Conservation (phyloP, 2,329 filamentous ascomycete species). For the Trichoderma sp. region DNA sequence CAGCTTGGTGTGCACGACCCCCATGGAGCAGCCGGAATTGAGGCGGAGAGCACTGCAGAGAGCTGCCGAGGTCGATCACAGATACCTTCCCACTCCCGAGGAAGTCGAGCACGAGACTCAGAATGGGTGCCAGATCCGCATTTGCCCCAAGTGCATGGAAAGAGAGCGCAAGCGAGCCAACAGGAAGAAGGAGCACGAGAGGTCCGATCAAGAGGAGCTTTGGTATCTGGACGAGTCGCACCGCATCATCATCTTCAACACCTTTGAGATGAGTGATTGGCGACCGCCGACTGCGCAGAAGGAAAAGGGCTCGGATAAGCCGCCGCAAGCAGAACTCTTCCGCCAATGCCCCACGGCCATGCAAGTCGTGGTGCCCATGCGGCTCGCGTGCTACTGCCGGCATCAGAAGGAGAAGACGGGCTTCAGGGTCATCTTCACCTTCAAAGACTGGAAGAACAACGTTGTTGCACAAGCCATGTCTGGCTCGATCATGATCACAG, state of each 20-base stretch:
- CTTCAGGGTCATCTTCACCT: slow-evolving; percentile 90
- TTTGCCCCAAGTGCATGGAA: slow-evolving; percentile 88
- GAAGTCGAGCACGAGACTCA: slow-evolving; percentile 72
- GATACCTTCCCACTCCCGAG: slow-evolving; percentile 44
- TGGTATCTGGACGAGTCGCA: slow-evolving; percentile 81
- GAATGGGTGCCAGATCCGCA: slow-evolving; percentile 91
- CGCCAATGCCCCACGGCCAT: slow-evolving; percentile 63
- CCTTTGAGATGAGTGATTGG: slow-evolving; percentile 84
- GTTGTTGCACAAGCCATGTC: slow-evolving; percentile 84
- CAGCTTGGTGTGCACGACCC: slow-evolving; percentile 87
- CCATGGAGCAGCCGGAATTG: slow-evolving; percentile 74
- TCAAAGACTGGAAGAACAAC: slow-evolving; percentile 77
- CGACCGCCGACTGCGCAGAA: slow-evolving; percentile 57
- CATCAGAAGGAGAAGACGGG: slow-evolving; percentile 93
- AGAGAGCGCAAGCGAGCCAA: slow-evolving; percentile 89
- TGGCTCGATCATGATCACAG: slow-evolving; percentile 91
- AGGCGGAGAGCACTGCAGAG: slow-evolving; percentile 67
- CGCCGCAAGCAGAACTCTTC: slow-evolving; percentile 46
- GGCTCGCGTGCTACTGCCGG: slow-evolving; percentile 94
- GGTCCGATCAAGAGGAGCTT: slow-evolving; percentile 85
- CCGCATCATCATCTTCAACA: slow-evolving; percentile 89
- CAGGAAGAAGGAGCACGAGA: slow-evolving; percentile 83
- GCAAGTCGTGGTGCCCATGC: slow-evolving; percentile 86
- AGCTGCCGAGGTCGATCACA: slow-evolving; percentile 48
- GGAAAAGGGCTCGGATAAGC: slow-evolving; percentile 43